phyloP scores from a whole-genome alignment of 73 alveolate species.

The Tetrahymena borealis region DNA sequence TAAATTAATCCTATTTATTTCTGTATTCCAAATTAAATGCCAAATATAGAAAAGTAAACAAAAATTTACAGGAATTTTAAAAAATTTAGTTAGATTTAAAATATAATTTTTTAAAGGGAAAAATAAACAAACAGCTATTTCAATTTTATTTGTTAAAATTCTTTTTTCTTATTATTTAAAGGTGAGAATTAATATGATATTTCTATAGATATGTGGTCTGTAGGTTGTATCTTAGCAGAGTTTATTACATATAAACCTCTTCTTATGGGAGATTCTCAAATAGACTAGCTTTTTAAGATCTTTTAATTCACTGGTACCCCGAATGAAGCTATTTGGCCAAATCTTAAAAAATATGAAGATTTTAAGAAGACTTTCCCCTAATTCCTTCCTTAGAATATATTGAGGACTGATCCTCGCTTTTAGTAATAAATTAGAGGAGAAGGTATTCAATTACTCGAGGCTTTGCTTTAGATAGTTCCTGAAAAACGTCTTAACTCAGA shows the following conservation, averaged over 20 bases:
- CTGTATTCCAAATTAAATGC: no score
- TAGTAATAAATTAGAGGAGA: not conserved
- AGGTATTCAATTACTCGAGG: not conserved
- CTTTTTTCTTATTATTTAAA: no score
- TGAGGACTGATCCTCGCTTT: not conserved
- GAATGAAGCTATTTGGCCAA: not conserved
- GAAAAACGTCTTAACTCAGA: not conserved
- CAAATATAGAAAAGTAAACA: no score
- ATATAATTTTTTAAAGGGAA: no score
- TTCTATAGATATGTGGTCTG: slow-evolving; percentile 92
- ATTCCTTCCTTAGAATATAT: not conserved
- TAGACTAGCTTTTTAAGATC: slow-evolving; percentile 84
- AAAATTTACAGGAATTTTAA: no score
- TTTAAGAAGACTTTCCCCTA: not conserved
- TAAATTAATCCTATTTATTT: no score
- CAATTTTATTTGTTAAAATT: no score
- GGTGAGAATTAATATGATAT: slow-evolving; percentile 71
- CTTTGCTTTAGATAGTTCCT: not conserved
- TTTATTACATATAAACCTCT: slow-evolving; percentile 73
- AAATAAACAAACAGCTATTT: no score
- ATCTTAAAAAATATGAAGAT: not conserved
- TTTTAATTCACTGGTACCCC: slow-evolving; percentile 39
- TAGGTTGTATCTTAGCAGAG: slow-evolving; percentile 93
- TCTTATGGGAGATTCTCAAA: slow-evolving; percentile 80
- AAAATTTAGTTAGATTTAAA: no score